phyloP scores from a whole-genome alignment of 2,329 filamentous ascomycete species.

The Chaetothyriales sp. region DNA sequence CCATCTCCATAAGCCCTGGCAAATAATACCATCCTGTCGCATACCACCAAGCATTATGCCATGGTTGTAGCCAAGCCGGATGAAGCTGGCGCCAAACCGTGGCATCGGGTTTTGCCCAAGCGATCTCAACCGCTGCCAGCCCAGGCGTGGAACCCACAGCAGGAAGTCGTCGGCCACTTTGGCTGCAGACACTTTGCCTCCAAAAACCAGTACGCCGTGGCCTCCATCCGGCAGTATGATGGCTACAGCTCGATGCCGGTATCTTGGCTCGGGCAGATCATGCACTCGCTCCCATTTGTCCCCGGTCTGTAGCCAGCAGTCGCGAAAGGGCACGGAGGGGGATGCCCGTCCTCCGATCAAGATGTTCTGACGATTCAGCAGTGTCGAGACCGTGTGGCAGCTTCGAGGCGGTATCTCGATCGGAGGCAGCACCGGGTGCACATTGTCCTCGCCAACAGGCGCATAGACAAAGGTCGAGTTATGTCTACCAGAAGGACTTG shows the following conservation, averaged over 20 bases:
- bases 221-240: slow-evolving; percentile 24
- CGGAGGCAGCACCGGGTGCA: slow-evolving; percentile 31
- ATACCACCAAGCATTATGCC: slow-evolving; percentile 65
- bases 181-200: slow-evolving; percentile 42
- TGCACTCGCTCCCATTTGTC: slow-evolving; percentile 49
- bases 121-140: slow-evolving; percentile 35
- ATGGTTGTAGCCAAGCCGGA: slow-evolving; percentile 25
- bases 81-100: slow-evolving; percentile 42
- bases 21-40: slow-evolving; percentile 45
- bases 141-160: slow-evolving; percentile 36
- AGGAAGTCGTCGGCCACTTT: slow-evolving; percentile 38
- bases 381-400: slow-evolving; percentile 60
- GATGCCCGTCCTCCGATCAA: slow-evolving; percentile 67
- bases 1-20: slow-evolving; percentile 53
- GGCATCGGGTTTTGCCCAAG: slow-evolving; percentile 27
- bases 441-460: slow-evolving; percentile 34
- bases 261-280: slow-evolving; percentile 55
- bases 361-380: slow-evolving; percentile 44
- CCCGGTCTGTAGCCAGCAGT: slow-evolving; percentile 60
- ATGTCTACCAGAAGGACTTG: slow-evolving; percentile 33
- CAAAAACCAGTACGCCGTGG: slow-evolving; percentile 41
- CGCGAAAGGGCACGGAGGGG: slow-evolving; percentile 50
- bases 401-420: slow-evolving; percentile 35
- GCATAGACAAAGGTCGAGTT: slow-evolving; percentile 32
- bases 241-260: slow-evolving; percentile 53